Base-by-base conservation (phyloP, 140 eudicot species). In the Senecio squalidus region DNA sequence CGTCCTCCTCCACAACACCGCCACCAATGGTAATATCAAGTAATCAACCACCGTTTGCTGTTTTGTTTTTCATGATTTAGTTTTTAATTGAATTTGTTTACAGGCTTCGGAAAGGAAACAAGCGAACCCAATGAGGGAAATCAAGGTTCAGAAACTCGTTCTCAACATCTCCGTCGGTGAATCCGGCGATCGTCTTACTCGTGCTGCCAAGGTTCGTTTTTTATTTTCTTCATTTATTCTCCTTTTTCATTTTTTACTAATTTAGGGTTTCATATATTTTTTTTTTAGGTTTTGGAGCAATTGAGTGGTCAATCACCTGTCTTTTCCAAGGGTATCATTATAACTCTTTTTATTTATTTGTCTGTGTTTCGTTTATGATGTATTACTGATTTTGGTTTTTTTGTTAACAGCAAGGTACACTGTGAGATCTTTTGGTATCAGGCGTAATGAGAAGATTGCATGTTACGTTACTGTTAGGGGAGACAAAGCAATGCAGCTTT, bases 371-470 rank as follows among this genome's bases (percentile, higher is more conserved):
- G 10, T 16, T 0, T 45, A 18, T 4, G 6, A 9, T 13, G 34
- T 17, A 31, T 51, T 44, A 29, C 33, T 18, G 22, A 0, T 45
- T 29, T 46, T 60, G 29, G 2, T 51, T 27, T 67, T 48, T 9
- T 0, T 25, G 45, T 50, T 24, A 31, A 14, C 82, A 82, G 91
- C 92, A 24, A 73, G 92, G 77, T 83, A 83, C 78, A 83, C 92
- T 3, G 92, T 83, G 45, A 44, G 92, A 17, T 83, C 92, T 0
- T 85, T 85, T 39, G 90, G 95, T 2, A 85, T 85, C 40, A 82
- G 95, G 78, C 84, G 95, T 72, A 82, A 85, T 58, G 95, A 85
- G 64, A 85, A 85, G 76, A 85, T 85, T 70, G 95, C 95, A 1
- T 85, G 95, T 79, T 82, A 85, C 22, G 95, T 85, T 16, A 85